Percentiles rank a stretch among this genome's conserved stretches.
Conservation (phyloP, 768 basidiomycete species). For the Boletus reticulatus region DNA sequence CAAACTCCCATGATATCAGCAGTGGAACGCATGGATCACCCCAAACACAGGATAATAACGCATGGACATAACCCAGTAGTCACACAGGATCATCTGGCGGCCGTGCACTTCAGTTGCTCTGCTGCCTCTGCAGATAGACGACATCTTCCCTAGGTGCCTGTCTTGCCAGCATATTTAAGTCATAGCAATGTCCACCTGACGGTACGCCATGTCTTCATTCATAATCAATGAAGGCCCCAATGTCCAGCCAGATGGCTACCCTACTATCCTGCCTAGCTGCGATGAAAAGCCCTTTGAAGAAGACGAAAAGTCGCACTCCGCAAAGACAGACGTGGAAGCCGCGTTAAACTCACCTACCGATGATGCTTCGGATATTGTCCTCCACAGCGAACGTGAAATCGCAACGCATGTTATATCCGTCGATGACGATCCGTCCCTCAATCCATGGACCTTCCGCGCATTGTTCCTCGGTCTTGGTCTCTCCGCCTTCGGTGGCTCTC, state of each 20-base stretch:
- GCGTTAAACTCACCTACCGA: constrained; percentile 1
- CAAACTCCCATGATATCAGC: too few relatives aligned
- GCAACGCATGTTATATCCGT: constrained; percentile 46
- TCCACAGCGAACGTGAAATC: constrained; percentile 45
- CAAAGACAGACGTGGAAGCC: constrained; percentile 35
- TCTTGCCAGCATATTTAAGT: too few relatives aligned
- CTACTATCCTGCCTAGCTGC: not conserved
- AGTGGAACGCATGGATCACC: too few relatives aligned
- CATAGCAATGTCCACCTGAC: too few relatives aligned
- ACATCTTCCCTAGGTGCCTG: too few relatives aligned
- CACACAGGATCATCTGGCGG: too few relatives aligned
- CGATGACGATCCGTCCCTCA: constrained; percentile 28
- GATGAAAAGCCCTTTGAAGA: constrained; percentile 13
- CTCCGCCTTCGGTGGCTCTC: constrained; percentile 48
- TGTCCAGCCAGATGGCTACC: not conserved
- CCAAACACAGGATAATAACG: too few relatives aligned
- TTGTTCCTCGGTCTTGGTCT: constrained; percentile 55
- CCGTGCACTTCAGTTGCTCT: too few relatives aligned
- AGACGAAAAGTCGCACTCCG: constrained; percentile 13
- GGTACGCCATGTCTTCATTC: not conserved
- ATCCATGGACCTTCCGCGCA: constrained; percentile 39
- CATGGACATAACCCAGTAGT: too few relatives aligned
- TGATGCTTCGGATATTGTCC: constrained; percentile 16
- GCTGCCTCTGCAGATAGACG: too few relatives aligned
- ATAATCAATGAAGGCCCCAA: constrained; percentile 1